Evolutionary conservation across 2,329 filamentous ascomycete genomes (phyloP), one percentile per base, ranked within the genome.

Genomic region (Cladorrhinum sp.): DNA sequence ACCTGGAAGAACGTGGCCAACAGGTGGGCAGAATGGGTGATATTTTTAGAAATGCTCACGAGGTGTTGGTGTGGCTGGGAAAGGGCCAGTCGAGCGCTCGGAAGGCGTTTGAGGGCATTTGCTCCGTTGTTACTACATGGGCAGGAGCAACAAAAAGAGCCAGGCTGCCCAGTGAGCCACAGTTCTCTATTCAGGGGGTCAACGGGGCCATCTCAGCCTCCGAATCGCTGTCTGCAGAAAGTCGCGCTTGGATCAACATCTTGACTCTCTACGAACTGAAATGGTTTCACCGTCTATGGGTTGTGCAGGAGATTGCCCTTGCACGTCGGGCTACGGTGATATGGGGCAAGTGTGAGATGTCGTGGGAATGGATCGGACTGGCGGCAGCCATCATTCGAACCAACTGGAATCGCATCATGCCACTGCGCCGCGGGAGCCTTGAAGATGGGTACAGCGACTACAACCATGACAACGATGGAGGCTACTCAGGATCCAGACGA

Each of bases 231-330:
- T 18, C 42, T 14, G 4, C 42, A 16, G 54, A 57, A 21, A 57
- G 36, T 26, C 16, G n/a, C 12, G 18, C 26, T 21, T 59, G 57
- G 57, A 18, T n/a, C 20, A 49, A 54, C 1, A 46, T 59, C 9
- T 36, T 59, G 6, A 18, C 46, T 3, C 48, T 59, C 9, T 59
- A 59, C 30, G 18, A 21, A 8, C 3, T 2, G 7, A 49, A 24
- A 49, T 60, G 58, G 58, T 60, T 60, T 39, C 49, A 23, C 16
- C 51, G 58, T 14, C 24, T 60, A 10, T 60, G 58, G 58, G 58
- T 60, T 2, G 24, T 56, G 14, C 58, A 60, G 42, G 58, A 60
- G 16, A 49, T 60, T 3, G 58, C 58, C 3, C 52, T 60, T 8
- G 58, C 58, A n/a, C 52, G 46, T 1, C 39, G 24, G 2, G 58